Base-by-base conservation (phyloP, 2,329 filamentous ascomycete genomes). In the Monosporascus sp. region DNA sequence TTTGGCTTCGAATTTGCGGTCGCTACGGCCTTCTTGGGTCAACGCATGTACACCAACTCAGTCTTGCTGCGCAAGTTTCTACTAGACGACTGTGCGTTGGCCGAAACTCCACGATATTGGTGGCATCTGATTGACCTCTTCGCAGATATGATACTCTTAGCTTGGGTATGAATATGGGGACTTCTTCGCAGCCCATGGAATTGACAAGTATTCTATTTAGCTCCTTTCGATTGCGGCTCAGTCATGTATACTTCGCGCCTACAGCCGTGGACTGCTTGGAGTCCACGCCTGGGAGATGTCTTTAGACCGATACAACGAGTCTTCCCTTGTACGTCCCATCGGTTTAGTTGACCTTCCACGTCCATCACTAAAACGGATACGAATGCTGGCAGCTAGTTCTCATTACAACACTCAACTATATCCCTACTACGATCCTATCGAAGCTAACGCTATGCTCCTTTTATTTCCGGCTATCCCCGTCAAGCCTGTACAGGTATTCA, bases 391-490 rank as follows among this genome's bases (percentile, higher is more conserved):
- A 50, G 48, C 20, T 50, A n/a, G 38, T 50, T 43, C 48, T 50
- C 38, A 26, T 40, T n/a, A 50, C 48, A 43, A 50, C 48, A 26
- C 38, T 50, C 16, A 50, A 24, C 24, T 24, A 24, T 24, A 24
- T 24, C 24, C 24, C 24, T 24, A 24, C 24, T 24, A 54, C 52
- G 22, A 48, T 54, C 48, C 47, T 52, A 22, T 50, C 55, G 16
- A 57, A 57, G 34, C 22, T 52, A 11, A 50, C 51, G 3, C 52
- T 57, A 5, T 57, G 55, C 37, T 17, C 52, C 34, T 57, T 54
- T 47, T 57, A 55, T 44, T 49, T 48, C 34, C 55, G 55, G 8
- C 50, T 57, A n/a, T 55, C 52, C 20, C 55, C 55, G 3, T 45
- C 48, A 17, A 26, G 3, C 11, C 17, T 14, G 36, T 57, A 52